A percentile compares a stretch with the other conserved stretches of the same genome.
Evolutionary conservation across 805 yeast species (phyloP).

Genomic region (Myxozyma geophila): DNA sequence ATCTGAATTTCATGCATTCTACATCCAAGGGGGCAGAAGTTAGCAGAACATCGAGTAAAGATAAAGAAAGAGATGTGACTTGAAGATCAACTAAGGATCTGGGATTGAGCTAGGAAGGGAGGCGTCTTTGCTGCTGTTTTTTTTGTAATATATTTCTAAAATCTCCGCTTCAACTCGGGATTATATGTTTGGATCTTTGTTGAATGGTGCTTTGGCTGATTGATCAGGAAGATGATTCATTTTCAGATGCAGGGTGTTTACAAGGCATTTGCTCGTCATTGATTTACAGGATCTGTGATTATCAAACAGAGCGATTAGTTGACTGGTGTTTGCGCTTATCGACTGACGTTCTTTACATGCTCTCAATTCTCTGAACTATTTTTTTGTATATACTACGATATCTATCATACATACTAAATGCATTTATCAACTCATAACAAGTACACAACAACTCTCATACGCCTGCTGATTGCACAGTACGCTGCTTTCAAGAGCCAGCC

Average conservation of each 20-base stretch:
- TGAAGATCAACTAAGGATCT: background rate
- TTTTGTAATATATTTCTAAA: background rate
- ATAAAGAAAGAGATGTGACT: background rate
- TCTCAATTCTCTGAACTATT: background rate
- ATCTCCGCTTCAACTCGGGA: no score
- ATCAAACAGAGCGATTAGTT: background rate
- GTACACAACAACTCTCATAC: no score
- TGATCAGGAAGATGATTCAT: no score
- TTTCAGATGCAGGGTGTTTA: no score
- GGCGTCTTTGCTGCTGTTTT: background rate
- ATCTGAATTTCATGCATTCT: background rate
- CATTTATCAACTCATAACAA: background rate
- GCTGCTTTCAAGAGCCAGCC: background rate
- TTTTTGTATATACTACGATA: constrained; percentile 5
- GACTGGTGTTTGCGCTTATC: background rate
- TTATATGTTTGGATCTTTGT: no score
- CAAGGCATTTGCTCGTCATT: no score
- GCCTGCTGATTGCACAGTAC: background rate
- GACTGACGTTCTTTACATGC: background rate
- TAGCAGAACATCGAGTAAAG: background rate
- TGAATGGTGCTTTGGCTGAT: no score
- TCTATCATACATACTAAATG: background rate
- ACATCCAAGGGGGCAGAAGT: background rate
- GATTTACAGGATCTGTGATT: no score
- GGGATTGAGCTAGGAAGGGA: background rate